Evolutionary conservation across 306 rosid species (phyloP).

Genomic region (Nissolia schottii): DNA sequence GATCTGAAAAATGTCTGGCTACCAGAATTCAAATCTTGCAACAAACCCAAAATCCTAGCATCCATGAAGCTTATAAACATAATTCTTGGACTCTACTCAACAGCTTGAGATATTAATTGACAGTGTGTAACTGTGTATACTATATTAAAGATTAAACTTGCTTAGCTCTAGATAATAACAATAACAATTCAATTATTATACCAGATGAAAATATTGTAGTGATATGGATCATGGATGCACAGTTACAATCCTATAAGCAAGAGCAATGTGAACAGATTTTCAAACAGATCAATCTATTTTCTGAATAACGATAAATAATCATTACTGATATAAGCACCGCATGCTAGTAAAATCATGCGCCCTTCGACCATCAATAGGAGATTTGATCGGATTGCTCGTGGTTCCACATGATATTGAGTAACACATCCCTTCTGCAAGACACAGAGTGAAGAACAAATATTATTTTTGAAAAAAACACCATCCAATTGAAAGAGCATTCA

Average conservation of each 20-base stretch:
- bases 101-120: not conserved
- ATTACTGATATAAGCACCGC: slow-evolving; percentile 39
- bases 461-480: slow-evolving; percentile 26
- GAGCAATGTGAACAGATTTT: slow-evolving; percentile 3
- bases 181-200: not conserved
- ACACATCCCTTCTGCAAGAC: slow-evolving; percentile 61
- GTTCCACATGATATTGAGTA: slow-evolving; percentile 49
- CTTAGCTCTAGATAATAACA: not conserved
- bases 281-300: not conserved
- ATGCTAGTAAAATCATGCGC: slow-evolving; percentile 36
- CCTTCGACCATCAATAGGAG: slow-evolving; percentile 53
- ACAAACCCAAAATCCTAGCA: not conserved
- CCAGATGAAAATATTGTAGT: not conserved
- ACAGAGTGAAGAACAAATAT: slow-evolving; percentile 25
- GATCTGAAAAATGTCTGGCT: not conserved
- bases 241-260: not conserved
- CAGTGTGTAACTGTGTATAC: not conserved
- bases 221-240: not conserved
- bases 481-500: not conserved
- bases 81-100: not conserved
- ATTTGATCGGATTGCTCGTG: slow-evolving; percentile 44
- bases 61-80: not conserved
- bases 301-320: slow-evolving; percentile 2
- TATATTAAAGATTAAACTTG: not conserved
- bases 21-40: not conserved